phyloP scores from a whole-genome alignment of 805 yeast genomes.

The Ogataea chonburiensis region DNA sequence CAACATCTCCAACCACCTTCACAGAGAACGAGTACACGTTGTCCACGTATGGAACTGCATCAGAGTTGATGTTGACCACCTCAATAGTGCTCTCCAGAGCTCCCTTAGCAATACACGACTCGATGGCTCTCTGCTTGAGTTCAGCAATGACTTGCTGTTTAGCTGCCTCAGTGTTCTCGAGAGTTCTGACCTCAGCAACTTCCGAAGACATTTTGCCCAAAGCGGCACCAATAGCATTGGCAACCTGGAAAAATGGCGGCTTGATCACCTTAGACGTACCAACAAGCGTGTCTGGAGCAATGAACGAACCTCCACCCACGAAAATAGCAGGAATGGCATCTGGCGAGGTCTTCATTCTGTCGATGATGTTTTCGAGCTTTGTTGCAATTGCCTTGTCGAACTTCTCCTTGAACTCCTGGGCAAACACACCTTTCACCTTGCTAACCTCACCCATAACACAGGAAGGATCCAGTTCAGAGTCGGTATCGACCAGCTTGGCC shows the following conservation, averaged over 20 bases:
- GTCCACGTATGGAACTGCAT: constrained; percentile 35
- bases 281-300: constrained; percentile 34
- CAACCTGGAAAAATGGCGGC: constrained; percentile 42
- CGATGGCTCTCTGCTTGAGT: constrained; percentile 20
- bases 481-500: constrained; percentile 3
- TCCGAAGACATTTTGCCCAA: constrained; percentile 41
- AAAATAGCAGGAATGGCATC: constrained; percentile 41
- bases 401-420: neutral
- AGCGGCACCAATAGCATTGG: constrained; percentile 52
- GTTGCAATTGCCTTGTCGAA: constrained; percentile 15
- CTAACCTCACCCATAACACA: constrained; percentile 29
- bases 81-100: constrained; percentile 26
- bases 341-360: constrained; percentile 43
- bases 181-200: constrained; percentile 19
- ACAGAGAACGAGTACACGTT: constrained; percentile 36
- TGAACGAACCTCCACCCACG: constrained; percentile 51
- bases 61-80: constrained; percentile 27
- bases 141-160: constrained; percentile 19
- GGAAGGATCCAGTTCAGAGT: constrained; percentile 28
- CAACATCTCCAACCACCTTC: constrained; percentile 46
- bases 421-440: constrained; percentile 6
- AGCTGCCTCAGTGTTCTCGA: constrained; percentile 6
- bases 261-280: constrained; percentile 42
- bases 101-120: constrained; percentile 26
- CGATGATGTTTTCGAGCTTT: constrained; percentile 40